phyloP scores from a whole-genome alignment of 2,329 filamentous ascomycete species.

The Chrysoporthe puriensis region DNA sequence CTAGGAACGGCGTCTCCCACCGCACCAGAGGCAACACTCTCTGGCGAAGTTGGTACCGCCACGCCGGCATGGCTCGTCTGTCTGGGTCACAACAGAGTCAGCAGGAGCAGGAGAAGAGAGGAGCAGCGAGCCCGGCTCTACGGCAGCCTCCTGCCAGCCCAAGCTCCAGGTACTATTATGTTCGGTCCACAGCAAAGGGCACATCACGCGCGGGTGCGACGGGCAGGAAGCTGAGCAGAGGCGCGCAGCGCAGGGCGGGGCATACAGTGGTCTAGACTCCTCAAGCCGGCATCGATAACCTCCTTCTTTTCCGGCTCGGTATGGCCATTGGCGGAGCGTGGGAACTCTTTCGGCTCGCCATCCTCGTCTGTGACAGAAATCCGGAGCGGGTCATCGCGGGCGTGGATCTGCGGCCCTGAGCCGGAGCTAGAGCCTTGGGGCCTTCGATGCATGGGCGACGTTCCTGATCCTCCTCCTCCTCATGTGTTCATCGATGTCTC shows the following conservation, averaged over 20 bases:
- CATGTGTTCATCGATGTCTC: constrained; percentile 17
- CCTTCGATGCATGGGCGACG: constrained; percentile 34
- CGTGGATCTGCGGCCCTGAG: constrained; percentile 31
- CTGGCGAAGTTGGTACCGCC: constrained; percentile 87
- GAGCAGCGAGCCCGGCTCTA: background rate
- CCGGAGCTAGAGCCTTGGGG: constrained; percentile 36
- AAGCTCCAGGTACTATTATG: background rate
- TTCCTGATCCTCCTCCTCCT: constrained; percentile 19
- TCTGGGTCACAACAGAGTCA: constrained; percentile 55
- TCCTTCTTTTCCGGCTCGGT: constrained; percentile 33
- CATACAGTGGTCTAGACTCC: constrained; percentile 78
- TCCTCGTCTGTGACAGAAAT: constrained; percentile 25
- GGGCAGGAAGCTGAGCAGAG: constrained; percentile 13
- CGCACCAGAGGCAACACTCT: constrained; percentile 82
- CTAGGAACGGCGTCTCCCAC: constrained; percentile 94
- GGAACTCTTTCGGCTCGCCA: constrained; percentile 42
- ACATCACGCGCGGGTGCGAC: background rate
- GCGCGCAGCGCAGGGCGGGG: constrained; percentile 24
- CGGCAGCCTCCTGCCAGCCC: no score
- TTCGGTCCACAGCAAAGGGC: background rate
- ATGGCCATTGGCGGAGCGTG: constrained; percentile 20
- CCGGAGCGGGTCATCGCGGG: constrained; percentile 20
- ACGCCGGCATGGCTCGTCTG: constrained; percentile 78
- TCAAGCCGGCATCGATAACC: constrained; percentile 73
- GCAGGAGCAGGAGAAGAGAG: constrained; percentile 5